A percentile compares a stretch with the other conserved stretches of the same genome.
These are phyloP conservation scores for Gonapodya prolifera DNA, from an alignment of 192 early-diverging fungal species.

Conservation along the genomic window DNA sequence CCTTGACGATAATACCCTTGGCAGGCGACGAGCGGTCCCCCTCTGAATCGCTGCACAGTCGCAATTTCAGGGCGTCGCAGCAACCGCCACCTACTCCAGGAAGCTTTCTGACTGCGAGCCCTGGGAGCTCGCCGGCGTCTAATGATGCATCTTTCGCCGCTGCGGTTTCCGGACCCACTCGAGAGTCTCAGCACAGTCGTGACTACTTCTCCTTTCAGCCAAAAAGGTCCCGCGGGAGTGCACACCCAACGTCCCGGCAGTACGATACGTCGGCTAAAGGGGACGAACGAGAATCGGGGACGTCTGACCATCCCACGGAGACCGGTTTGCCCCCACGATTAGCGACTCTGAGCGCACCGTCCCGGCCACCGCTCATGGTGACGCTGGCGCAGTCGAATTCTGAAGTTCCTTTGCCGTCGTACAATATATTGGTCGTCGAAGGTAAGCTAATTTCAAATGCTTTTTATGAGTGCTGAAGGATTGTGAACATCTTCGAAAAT, in stretches of 20 bases:
- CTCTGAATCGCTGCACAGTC: not conserved
- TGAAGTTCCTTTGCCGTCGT: not conserved
- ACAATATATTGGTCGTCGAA: not conserved
- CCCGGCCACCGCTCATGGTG: not conserved
- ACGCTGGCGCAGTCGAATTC: not conserved
- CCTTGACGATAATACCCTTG: not conserved
- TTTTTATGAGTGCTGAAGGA: too few species aligned
- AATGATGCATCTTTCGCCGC: not conserved
- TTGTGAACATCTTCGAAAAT: not conserved
- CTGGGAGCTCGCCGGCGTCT: not conserved
- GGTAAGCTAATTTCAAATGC: not conserved
- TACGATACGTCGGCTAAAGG: not conserved
- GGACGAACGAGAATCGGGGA: not conserved
- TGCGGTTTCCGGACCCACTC: not conserved
- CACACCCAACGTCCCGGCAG: not conserved
- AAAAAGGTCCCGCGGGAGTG: not conserved
- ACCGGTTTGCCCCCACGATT: not conserved
- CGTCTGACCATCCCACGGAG: not conserved
- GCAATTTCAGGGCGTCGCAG: not conserved
- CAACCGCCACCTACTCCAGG: not conserved
- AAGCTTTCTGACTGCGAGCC: not conserved
- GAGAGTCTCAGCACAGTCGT: not conserved
- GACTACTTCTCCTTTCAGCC: not conserved
- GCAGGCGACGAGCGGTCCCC: not conserved
- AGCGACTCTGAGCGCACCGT: not conserved